Base-by-base conservation (phyloP, 192 early-diverging fungal species). In the Coemansia sp. region DNA sequence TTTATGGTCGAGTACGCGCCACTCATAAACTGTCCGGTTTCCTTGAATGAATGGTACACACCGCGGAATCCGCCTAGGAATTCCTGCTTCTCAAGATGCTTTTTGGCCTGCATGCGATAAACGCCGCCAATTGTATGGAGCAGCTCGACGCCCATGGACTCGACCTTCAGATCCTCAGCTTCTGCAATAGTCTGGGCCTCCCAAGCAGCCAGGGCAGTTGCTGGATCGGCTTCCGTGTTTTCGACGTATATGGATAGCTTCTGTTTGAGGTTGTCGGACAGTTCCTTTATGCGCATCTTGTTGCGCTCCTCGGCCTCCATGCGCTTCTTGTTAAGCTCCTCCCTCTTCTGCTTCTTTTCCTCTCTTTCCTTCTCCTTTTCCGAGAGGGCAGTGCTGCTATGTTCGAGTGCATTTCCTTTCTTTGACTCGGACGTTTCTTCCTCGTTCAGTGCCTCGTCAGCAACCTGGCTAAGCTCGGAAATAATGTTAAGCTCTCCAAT, bases 401-500 rank as follows among this genome's bases (percentile, higher is more conserved):
- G 61, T 57, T 75, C 73, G 40, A 75, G 66, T 23, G 79, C 69
- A 63, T 84, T 65, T 21, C 40, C 63, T 42, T 59, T 45, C 30
- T 34, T 59, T n/a, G 63, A 34, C 61, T 61, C 52, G 52, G 33
- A 58, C 64, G 75, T 66, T 4, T 72, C 81, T 20, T 88, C 91
- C 18, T 85, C 83, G 18, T 45, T 25, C 59, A 83, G 82, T 0
- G 84, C 83, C 42, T 88, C 86, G 33, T 88, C 84, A 61, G 84
- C 83, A 65, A 93, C 92, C 46, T 93, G 90, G 53, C 87, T 87
- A 79, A 99, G 94, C 64, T 98, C 95, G 52, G 88, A 83, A 33
- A 94, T 95, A 66, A 99, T 95, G 20, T 93, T 95, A 58, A 99
- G 93, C 70, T 98, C 97, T 31, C 97, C 97, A 79, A 99, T 96